Evolutionary conservation across 371 early-diverging fungal species (phyloP), one percentile per base, ranked within the genome.

Genomic region (Mortierella sp.): DNA sequence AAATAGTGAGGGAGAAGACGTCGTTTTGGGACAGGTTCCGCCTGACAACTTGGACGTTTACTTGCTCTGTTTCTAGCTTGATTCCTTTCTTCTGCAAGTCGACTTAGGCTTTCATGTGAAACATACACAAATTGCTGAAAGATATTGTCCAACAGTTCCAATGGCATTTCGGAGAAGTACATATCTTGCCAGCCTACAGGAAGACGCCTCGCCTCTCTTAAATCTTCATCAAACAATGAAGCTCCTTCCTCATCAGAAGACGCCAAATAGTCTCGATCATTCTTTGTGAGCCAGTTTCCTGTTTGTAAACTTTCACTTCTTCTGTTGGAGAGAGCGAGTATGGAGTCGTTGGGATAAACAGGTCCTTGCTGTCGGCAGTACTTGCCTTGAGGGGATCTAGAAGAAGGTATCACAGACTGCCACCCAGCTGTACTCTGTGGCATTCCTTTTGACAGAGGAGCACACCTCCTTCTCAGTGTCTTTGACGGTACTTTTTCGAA

Each of bases 141-240:
- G 53, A 75, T 61, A 23, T 34, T 55, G 43, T 61, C 55, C 5
- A 75, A 61, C 17, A 75, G 70, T 19, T 75, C 75, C 47, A 69
- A 26, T 7, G 75, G 75, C 70, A 75, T 75, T 13, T 75, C 70
- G 1, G 55, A 65, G 42, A 45, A 69, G 51, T 65, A 69, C n/a
- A 65, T 55, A 13, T 69, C 61, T 22, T 45, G 42, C 59, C 64
- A 57, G 51, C 54, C 17, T 22, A 45, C 19, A 3, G 29, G 42
- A 23, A 13, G 2, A 32, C 22, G 32, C 13, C 19, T 42, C 28
- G 56, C 19, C n/a, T 23, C 56, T 17, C 23, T 15, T 42, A 29
- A 26, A 19, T 55, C 45, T 1, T 42, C 56, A 8, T 56, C 40
- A 9, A 43, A 26, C 6, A 35, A 15, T 17, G 53, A 28, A 40